Evolutionary conservation across 139 green algal species (phyloP), one percentile per base, ranked within the genome.

Genomic region (Volvox africanus): DNA sequence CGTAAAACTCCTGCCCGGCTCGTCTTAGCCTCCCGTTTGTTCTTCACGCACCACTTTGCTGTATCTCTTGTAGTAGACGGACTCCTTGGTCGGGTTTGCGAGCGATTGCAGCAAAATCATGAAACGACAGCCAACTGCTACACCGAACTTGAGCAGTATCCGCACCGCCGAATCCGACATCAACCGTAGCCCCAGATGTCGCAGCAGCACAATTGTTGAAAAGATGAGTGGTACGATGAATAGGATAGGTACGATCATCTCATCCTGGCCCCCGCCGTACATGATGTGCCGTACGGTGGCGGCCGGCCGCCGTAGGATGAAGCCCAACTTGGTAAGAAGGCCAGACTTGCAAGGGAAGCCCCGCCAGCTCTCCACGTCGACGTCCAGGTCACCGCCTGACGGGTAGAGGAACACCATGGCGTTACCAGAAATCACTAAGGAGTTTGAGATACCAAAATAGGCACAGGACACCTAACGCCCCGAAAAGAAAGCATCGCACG

Each of bases 11-110:
- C 67, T 75, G 5, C 24, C 67, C 67, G 3, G 67, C 24, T 75
- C 67, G 67, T 26, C 67, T 75, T 28, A 75, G 67, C 11, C 67
- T 12, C 44, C 5, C 9, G 16, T 36, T 3, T 55, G 11, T 0
- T 36, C 18, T 26, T 22, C 73, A 84, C 83, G 11, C 83, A 89
- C 84, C 84, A 89, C 69, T 71, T 89, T 89, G 84, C 84, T 89
- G 84, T 89, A 89, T n/a, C 84, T 69, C 69, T 89, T 89, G 84
- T 68, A 89, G 84, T 89, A 89, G 18, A 89, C 12, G 16, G 83
- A 89, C 35, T 80, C 16, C 35, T 89, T 89, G 5, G 16, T 65
- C 13, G 68, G 67, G 16, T 65, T 22, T 24, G 24, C 26, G 2
- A 68, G 9, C 5, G 83, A 88, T 5, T 89, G 68, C 36, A 82